Conservation (phyloP, 495 filamentous ascomycete species). For the Cenococcum geophilum region DNA sequence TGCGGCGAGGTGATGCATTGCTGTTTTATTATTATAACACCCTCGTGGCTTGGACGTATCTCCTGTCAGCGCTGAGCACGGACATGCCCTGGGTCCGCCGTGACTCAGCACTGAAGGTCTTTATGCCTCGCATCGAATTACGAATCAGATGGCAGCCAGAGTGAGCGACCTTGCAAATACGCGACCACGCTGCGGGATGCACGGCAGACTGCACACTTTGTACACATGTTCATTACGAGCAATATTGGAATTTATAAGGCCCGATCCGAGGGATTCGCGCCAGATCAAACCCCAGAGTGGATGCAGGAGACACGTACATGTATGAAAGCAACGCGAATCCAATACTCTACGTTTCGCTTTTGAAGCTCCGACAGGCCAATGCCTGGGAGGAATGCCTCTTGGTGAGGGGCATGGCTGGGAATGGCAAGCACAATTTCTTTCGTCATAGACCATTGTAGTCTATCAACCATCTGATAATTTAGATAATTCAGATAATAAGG, state of each 20-base stretch:
- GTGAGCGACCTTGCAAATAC: no score
- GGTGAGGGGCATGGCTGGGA: background rate
- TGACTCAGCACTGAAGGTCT: no score
- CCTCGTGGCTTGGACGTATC: background rate
- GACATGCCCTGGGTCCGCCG: background rate
- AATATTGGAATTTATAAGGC: background rate
- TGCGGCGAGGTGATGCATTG: background rate
- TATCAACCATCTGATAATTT: no score
- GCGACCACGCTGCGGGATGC: no score
- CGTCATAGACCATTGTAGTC: no score
- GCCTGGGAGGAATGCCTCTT: background rate
- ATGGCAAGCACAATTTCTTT: no score
- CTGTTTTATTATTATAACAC: background rate
- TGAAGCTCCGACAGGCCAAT: background rate
- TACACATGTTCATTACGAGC: background rate
- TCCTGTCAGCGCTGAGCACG: constrained; percentile 5
- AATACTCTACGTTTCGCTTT: background rate
- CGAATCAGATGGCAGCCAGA: no score
- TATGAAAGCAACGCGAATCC: background rate
- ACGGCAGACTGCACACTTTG: background rate
- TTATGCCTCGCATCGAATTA: no score
- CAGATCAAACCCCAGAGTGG: background rate
- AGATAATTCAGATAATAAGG: no score
- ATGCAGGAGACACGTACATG: background rate
- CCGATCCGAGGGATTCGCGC: background rate